Percentiles rank a stretch among this genome's conserved stretches.
phyloP scores from a whole-genome alignment of 768 basidiomycete species.

The Neoboletus subvelutipes region DNA sequence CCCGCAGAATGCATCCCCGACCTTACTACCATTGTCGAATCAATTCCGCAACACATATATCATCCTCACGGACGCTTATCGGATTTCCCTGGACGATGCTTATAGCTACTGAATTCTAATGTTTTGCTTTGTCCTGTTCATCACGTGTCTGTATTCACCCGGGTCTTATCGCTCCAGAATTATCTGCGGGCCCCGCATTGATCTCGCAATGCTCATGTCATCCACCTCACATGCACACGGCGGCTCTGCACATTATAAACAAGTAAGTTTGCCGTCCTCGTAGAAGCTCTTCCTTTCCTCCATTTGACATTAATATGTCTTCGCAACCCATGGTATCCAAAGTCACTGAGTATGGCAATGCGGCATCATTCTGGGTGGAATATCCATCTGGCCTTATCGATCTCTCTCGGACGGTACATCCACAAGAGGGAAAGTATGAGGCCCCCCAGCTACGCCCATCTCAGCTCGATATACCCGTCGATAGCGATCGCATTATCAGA shows the following conservation, averaged over 20 bases:
- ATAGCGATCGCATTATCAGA: conserved; percentile 50
- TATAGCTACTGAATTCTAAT: conserved; percentile 4
- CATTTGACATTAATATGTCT: conserved; percentile 35
- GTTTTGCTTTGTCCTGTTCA: not conserved
- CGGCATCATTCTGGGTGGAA: conserved; percentile 63
- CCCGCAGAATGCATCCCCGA: conserved; percentile 8
- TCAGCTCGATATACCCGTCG: conserved; percentile 56
- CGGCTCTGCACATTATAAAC: conserved; percentile 4
- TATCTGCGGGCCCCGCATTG: not conserved
- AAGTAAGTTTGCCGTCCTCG: not conserved
- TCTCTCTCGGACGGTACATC: conserved; percentile 49
- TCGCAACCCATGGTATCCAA: conserved; percentile 44
- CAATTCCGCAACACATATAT: conserved; percentile 15
- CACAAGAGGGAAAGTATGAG: conserved; percentile 28
- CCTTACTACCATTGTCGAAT: conserved; percentile 12
- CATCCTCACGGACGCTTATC: conserved; percentile 18
- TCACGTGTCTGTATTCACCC: conserved; percentile 8
- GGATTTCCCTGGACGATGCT: conserved; percentile 16
- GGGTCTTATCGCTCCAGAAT: conserved; percentile 15
- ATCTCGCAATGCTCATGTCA: not conserved
- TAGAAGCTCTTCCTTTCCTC: not conserved
- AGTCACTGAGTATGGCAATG: conserved; percentile 55
- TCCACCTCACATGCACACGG: not conserved
- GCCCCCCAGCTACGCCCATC: conserved; percentile 33
- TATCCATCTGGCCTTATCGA: conserved; percentile 65